Evolutionary conservation across 2,329 filamentous ascomycete species (phyloP).

Genomic region (Pyricularia sp.): DNA sequence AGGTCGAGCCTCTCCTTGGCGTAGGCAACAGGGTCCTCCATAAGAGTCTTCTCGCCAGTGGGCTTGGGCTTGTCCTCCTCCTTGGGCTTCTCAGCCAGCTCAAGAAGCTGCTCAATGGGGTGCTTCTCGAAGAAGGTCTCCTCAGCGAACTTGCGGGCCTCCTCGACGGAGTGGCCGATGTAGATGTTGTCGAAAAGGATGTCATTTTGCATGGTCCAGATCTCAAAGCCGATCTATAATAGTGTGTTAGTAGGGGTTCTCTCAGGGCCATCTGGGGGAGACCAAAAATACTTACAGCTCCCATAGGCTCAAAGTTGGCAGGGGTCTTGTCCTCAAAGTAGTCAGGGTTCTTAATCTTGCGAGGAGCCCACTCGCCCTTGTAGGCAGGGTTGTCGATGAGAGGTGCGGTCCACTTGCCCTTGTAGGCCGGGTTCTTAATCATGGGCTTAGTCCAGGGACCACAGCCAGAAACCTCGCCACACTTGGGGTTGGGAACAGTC

Average conservation of each 20-base stretch:
- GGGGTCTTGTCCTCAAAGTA: slow-evolving; percentile 97
- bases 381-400: slow-evolving; percentile 95
- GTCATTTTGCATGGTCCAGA: slow-evolving; percentile 99
- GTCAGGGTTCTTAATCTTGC: slow-evolving; percentile 93
- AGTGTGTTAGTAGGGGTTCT: slow-evolving; percentile 12
- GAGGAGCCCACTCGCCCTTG: slow-evolving; percentile 91
- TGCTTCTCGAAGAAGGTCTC: slow-evolving; percentile 90
- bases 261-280: background rate
- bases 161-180: slow-evolving; percentile 92
- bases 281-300: slow-evolving; percentile 60
- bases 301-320: slow-evolving; percentile 95
- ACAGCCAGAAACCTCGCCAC: slow-evolving; percentile 84
- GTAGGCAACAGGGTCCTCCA: slow-evolving; percentile 80
- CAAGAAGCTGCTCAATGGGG: slow-evolving; percentile 68
- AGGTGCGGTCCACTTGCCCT: slow-evolving; percentile 96
- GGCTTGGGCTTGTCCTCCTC: slow-evolving; percentile 31
- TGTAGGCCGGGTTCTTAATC: slow-evolving; percentile 93
- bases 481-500: slow-evolving; percentile 91
- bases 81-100: slow-evolving; percentile 75
- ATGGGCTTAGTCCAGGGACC: slow-evolving; percentile 85
- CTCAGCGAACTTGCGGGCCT: slow-evolving; percentile 79
- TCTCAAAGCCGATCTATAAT: slow-evolving; percentile 84
- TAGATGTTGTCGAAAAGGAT: slow-evolving; percentile 99
- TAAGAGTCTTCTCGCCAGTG: slow-evolving; percentile 54
- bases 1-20: slow-evolving; percentile 88